Conservation (phyloP, 306 rosid species). For the Argentina anserina region DNA sequence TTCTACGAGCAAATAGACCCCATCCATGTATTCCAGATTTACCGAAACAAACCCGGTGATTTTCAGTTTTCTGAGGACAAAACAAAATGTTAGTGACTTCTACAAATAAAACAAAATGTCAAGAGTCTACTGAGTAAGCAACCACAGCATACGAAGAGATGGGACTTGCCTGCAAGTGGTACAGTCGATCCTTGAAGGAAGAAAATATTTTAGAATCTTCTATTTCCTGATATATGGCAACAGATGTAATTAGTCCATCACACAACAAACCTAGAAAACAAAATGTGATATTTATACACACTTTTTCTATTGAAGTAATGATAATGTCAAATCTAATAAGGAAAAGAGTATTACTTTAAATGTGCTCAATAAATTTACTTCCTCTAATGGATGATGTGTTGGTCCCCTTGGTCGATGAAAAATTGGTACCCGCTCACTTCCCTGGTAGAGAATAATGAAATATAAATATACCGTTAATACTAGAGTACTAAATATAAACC, state of each 20-base stretch:
- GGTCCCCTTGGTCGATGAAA: constrained; percentile 72
- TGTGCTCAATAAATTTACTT: constrained; percentile 48
- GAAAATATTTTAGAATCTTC: constrained; percentile 57
- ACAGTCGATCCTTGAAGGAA: constrained; percentile 84
- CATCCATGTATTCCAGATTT: constrained; percentile 99
- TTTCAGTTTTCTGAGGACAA: constrained; percentile 70
- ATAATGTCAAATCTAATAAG: constrained; percentile 1
- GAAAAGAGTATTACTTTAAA: constrained; percentile 45
- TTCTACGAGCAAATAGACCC: constrained; percentile 94
- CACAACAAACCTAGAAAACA: constrained; percentile 9
- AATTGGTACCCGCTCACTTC: constrained; percentile 47
- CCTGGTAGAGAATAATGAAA: constrained; percentile 40
- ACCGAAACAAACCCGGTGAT: constrained; percentile 75
- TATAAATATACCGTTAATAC: background rate
- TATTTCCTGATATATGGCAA: constrained; percentile 53
- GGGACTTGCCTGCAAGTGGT: constrained; percentile 60
- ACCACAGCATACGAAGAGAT: constrained; percentile 7
- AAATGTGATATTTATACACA: background rate
- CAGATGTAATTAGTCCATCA: constrained; percentile 13
- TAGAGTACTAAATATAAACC: background rate
- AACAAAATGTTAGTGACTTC: constrained; percentile 20
- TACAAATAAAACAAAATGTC: background rate
- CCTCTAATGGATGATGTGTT: constrained; percentile 60
- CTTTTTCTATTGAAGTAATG: constrained; percentile 2
- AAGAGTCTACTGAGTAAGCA: constrained; percentile 12